These are phyloP conservation scores for Coemansia sp. DNA, from an alignment of 192 early-diverging fungal species.

Conservation along the genomic window DNA sequence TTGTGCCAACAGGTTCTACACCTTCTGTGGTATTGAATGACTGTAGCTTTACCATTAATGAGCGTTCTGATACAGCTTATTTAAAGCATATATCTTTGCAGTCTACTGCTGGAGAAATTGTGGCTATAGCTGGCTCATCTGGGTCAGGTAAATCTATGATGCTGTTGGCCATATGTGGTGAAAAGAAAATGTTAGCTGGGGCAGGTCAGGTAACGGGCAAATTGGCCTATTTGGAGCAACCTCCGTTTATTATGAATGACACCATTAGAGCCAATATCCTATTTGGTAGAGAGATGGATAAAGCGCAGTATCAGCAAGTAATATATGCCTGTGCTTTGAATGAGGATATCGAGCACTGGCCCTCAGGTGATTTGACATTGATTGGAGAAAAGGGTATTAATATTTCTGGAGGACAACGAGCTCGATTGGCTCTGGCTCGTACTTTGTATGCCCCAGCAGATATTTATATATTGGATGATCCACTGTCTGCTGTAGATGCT, in stretches of 20 bases:
- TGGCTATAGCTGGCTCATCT: conserved; percentile 55
- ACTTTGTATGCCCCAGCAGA: conserved; percentile 61
- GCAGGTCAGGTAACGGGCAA: conserved; percentile 66
- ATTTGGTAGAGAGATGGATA: conserved; percentile 19
- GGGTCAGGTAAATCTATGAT: conserved; percentile 62
- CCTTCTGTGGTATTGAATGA: neutral
- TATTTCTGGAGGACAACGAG: conserved; percentile 63
- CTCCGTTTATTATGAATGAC: conserved; percentile 41
- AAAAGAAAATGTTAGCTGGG: conserved; percentile 73
- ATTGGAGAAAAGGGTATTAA: conserved; percentile 63
- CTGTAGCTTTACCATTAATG: conserved; percentile 1
- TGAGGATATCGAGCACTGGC: conserved; percentile 16
- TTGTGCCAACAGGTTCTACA: conserved; percentile 12
- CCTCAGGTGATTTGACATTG: conserved; percentile 44
- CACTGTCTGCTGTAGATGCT: conserved; percentile 29
- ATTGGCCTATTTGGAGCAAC: conserved; percentile 34
- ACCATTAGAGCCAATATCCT: conserved; percentile 50
- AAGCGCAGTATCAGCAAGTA: conserved; percentile 15
- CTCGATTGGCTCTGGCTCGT: conserved; percentile 63
- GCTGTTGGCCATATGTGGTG: conserved; percentile 57
- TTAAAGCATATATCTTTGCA: conserved; percentile 4
- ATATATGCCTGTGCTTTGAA: conserved; percentile 28
- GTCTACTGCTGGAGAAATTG: conserved; percentile 20
- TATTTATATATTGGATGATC: conserved; percentile 39
- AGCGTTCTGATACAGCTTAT: conserved; percentile 11